These are phyloP conservation scores for Pseudoturritis turrita DNA, from an alignment of 345 rosid species.

Conservation along the genomic window DNA sequence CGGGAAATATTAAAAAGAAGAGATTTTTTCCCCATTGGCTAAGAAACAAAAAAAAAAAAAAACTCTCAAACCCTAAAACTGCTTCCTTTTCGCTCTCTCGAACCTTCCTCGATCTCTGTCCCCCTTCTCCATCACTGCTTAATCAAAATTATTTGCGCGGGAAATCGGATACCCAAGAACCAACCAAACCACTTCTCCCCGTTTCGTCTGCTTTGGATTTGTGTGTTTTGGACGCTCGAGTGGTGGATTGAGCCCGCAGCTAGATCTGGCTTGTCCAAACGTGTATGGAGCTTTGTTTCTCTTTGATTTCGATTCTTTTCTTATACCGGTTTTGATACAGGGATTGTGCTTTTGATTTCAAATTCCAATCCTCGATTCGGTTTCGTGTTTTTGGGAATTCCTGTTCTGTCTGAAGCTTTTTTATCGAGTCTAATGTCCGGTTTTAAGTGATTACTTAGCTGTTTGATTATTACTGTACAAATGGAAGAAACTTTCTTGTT, in stretches of 20 bases:
- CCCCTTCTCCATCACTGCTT: constrained; percentile 1
- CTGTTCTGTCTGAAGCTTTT: background rate
- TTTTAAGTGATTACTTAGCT: background rate
- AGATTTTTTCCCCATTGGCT: constrained; percentile 9
- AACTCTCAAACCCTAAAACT: constrained; percentile 30
- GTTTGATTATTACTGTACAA: background rate
- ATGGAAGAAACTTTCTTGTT: constrained; percentile 11
- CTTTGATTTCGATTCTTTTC: background rate
- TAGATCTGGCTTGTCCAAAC: constrained; percentile 13
- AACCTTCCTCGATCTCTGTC: constrained; percentile 29
- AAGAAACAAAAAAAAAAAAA: background rate
- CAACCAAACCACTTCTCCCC: background rate
- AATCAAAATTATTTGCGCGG: constrained; percentile 24
- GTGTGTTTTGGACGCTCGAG: background rate
- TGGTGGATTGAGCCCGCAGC: background rate
- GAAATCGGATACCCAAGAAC: constrained; percentile 8
- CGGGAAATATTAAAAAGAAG: background rate
- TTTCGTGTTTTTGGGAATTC: background rate
- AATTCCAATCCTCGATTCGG: background rate
- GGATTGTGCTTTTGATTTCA: background rate
- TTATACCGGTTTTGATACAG: background rate
- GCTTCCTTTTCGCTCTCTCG: constrained; percentile 7
- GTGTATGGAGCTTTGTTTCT: constrained; percentile 8
- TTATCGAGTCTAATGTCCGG: background rate
- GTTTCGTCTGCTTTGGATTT: background rate